Conservation (phyloP, 2,329 filamentous ascomycete genomes). For the Hypoxylon sp. region DNA sequence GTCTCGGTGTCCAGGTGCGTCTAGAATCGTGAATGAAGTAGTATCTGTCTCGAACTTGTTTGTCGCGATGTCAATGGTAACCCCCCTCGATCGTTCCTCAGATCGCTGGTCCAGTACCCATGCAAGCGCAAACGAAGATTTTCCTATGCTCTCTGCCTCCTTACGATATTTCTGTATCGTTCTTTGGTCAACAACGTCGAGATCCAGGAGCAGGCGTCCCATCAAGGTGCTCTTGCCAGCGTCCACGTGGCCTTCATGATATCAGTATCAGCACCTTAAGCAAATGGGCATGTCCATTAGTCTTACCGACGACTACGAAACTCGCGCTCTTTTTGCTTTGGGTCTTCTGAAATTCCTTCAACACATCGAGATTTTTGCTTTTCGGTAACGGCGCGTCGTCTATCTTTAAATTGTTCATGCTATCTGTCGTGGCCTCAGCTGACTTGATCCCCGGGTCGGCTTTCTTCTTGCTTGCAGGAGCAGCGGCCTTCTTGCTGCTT, state of each 20-base stretch:
- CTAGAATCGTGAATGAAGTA: constrained; percentile 91
- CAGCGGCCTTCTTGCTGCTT: constrained; percentile 59
- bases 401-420: constrained; percentile 58
- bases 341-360: constrained; percentile 81
- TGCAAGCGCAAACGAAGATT: constrained; percentile 93
- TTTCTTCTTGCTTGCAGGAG: constrained; percentile 56
- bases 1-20: constrained; percentile 93
- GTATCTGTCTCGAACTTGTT: constrained; percentile 92
- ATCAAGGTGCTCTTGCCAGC: constrained; percentile 98
- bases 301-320: constrained; percentile 90
- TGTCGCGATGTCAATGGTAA: constrained; percentile 96
- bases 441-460: constrained; percentile 51
- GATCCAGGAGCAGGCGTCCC: constrained; percentile 90
- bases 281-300: constrained; percentile 4
- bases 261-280: constrained; percentile 22
- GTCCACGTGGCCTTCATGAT: constrained; percentile 83
- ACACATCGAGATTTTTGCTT: constrained; percentile 85
- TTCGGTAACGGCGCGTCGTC: constrained; percentile 68
- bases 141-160: constrained; percentile 91
- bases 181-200: constrained; percentile 87
- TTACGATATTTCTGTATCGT: constrained; percentile 89
- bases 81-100: constrained; percentile 88
- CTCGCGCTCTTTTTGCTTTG: constrained; percentile 84
- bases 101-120: constrained; percentile 96
- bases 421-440: constrained; percentile 49